Base-by-base conservation (phyloP, 2,329 filamentous ascomycete species). In the Neoscytalidium dimidiatum region DNA sequence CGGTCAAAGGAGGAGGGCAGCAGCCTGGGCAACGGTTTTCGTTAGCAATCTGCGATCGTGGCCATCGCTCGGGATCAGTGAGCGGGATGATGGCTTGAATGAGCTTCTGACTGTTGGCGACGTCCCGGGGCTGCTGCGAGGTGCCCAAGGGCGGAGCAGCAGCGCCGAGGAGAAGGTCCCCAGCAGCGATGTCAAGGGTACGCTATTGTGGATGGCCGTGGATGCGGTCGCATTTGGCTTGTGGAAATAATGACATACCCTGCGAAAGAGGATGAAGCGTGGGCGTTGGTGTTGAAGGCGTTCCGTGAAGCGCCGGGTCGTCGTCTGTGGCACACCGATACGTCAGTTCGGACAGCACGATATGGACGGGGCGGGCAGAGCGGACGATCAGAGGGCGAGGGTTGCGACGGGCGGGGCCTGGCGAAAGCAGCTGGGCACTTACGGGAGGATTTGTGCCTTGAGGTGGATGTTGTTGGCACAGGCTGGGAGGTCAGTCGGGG, bases 241-340 rank as follows among this genome's bases (percentile, higher is more conserved):
- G 63, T 64, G 70, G 69, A 72, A 70, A 69, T 43, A 68, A 53
- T 58, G 69, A 77, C 75, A 71, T 75, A 78, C 69, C 68, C 66
- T 67, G 67, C 64, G 64, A 62, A 62, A 69, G 69, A 68, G 69
- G 68, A 71, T 69, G 68, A 68, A 69, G 68, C 67, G 68, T 68
- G 57, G 68, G 66, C 67, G 71, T 68, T 71, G 67, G 70, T 68
- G 73, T 72, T 69, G 72, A 73, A 71, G 41, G 67, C 68, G 68
- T 73, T 74, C 72, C 73, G 74, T 75, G 69, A 72, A 71, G 72
- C 73, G 73, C 75, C 74, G 74, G 62, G 56, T 61, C 43, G 62
- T 60, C 71, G 70, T 58, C 74, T 73, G 64, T 68, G 68, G 68
- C 71, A 62, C 74, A 65, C 53, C 63, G 63, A 65, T 65, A 52